Evolutionary conservation across 1,284 basidiomycete genomes (phyloP).

Genomic region (Cryptococcus sp.): DNA sequence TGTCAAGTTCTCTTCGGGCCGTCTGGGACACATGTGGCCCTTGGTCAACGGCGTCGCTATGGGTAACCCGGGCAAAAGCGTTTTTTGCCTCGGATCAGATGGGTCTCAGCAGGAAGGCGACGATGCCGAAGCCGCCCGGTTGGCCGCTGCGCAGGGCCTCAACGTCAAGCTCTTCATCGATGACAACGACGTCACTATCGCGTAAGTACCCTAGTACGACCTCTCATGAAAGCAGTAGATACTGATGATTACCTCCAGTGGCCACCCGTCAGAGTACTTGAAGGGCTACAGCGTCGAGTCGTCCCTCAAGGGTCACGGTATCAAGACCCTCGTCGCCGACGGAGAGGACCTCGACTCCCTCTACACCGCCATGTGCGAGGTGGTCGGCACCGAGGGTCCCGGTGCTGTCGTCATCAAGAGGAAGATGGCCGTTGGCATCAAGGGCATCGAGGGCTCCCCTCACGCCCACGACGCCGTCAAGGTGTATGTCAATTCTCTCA

Average conservation of each 20-base stretch:
- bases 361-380: conserved; percentile 65
- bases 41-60: conserved; percentile 77
- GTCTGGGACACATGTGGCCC: conserved; percentile 80
- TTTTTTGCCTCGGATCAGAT: conserved; percentile 81
- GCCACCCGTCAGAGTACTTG: conserved; percentile 79
- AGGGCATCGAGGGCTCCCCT: conserved; percentile 71
- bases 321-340: conserved; percentile 45
- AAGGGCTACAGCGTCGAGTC: conserved; percentile 70
- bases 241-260: conserved; percentile 35
- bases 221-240: too few species aligned
- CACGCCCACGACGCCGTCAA: conserved; percentile 78
- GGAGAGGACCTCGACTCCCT: conserved; percentile 77
- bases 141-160: conserved; percentile 75
- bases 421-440: conserved; percentile 75
- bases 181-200: conserved; percentile 84
- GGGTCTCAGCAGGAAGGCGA: conserved; percentile 87
- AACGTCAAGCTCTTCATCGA: conserved; percentile 83
- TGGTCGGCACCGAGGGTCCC: conserved; percentile 67
- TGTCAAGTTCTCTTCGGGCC: conserved; percentile 76
- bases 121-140: conserved; percentile 80
- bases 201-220: too few species aligned
- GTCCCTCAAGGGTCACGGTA: conserved; percentile 75
- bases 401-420: conserved; percentile 76
- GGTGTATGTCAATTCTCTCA: conserved; percentile 18
- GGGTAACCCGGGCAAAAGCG: conserved; percentile 70